Base-by-base conservation (phyloP, 805 yeast genomes). In the Candida suzukii region DNA sequence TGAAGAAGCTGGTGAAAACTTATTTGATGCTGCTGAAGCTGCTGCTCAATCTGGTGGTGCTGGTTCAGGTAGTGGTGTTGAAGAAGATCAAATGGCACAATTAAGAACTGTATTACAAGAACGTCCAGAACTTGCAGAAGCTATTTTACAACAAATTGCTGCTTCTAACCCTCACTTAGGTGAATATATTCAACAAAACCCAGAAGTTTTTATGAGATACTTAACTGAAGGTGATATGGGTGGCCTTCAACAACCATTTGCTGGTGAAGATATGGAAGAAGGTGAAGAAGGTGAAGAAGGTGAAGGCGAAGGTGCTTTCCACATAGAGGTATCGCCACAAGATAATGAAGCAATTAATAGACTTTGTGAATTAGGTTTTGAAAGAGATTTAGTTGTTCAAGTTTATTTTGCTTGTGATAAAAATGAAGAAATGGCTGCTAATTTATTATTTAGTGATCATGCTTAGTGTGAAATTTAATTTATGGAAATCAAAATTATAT, bases 391-490 rank as follows among this genome's bases (percentile, higher is more conserved):
- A 43, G 99, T 86, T 35, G 78, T 88, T 46, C 96, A 90, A 68
- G 95, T 95, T 25, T 93, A 87, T 67, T 81, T 93, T 73, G 98
- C 98, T 33, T 93, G 99, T 64, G 99, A 93, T 57, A 91, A 88
- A 67, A 88, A 93, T 64, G 99, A 93, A 68, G 96, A 91, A 68
- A 76, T 87, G 54, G 88, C 99, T 34, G 99, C 98, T 19, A 93
- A 93, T 67, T 77, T 88, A 57, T 71, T 93, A 52, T 85, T 93
- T 56, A 74, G 73, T 56, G 82, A 75, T 46, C 76, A 74, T 44
- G 63, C 65, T 39, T 34, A 16, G 22, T 9, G n/a, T n/a, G n/a
- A n/a, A n/a, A n/a, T n/a, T n/a, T n/a, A n/a, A n/a, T n/a, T n/a
- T n/a, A n/a, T n/a, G n/a, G n/a, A n/a, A n/a, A n/a, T n/a, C n/a